These are phyloP conservation scores for Penicillium paxilli DNA, from an alignment of 495 filamentous ascomycete genomes.

Conservation along the genomic window DNA sequence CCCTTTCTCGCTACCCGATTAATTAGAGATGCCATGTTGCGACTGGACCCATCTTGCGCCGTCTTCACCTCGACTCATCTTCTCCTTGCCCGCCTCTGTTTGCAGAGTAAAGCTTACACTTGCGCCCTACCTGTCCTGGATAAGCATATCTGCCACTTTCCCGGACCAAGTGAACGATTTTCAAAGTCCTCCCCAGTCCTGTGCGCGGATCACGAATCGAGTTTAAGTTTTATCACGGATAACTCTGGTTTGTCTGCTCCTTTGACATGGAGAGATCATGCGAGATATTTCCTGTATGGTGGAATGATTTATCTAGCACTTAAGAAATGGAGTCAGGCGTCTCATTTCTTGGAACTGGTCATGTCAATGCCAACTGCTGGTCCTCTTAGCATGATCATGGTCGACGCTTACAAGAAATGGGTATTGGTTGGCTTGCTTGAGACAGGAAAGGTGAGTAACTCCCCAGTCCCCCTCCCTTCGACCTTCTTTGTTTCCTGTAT, in stretches of 20 bases:
- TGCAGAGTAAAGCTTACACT: conserved; percentile 52
- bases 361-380: conserved; percentile 62
- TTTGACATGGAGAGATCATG: conserved; percentile 57
- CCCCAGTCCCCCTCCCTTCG: neutral
- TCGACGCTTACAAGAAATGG: conserved; percentile 94
- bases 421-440: conserved; percentile 73
- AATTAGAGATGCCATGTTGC: conserved; percentile 65
- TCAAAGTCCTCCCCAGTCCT: conserved; percentile 17
- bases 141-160: conserved; percentile 66
- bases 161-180: conserved; percentile 33
- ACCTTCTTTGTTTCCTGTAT: too few species aligned
- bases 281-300: conserved; percentile 77
- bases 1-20: conserved; percentile 59
- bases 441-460: conserved; percentile 61
- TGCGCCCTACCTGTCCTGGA: conserved; percentile 66
- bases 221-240: conserved; percentile 53
- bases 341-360: conserved; percentile 67
- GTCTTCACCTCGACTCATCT: conserved; percentile 71
- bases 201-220: conserved; percentile 32
- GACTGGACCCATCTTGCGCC: conserved; percentile 68
- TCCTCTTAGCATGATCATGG: conserved; percentile 71
- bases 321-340: conserved; percentile 70
- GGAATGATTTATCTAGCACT: conserved; percentile 76
- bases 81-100: conserved; percentile 59
- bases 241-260: conserved; percentile 57